A percentile compares a stretch with the other conserved stretches of the same genome.
phyloP scores from a whole-genome alignment of 192 early-diverging fungal species.

The Linnemannia elongata region DNA sequence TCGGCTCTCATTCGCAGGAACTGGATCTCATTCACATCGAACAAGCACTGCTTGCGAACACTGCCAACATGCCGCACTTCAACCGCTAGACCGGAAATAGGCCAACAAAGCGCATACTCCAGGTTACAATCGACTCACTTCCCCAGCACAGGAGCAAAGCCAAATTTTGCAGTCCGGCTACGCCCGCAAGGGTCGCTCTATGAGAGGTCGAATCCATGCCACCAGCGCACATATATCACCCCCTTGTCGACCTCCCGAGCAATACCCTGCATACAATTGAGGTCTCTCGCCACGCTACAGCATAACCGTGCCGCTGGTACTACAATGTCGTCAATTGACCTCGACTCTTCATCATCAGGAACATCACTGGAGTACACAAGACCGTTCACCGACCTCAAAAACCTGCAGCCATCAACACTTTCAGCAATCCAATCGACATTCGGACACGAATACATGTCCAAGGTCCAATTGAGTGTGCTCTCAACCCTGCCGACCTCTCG shows the following conservation, averaged over 20 bases:
- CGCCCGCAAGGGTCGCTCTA: neutral
- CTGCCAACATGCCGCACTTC: neutral
- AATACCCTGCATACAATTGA: neutral
- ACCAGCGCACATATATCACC: neutral
- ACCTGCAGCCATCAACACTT: constrained; percentile 61
- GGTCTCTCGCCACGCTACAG: neutral
- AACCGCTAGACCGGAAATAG: neutral
- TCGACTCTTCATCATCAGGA: neutral
- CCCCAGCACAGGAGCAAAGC: neutral
- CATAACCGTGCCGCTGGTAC: neutral
- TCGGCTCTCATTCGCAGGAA: neutral
- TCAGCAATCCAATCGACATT: constrained; percentile 75
- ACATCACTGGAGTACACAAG: constrained; percentile 40
- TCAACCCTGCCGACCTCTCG: constrained; percentile 72
- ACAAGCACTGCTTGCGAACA: neutral
- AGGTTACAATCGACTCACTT: neutral
- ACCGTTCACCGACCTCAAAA: constrained; percentile 60
- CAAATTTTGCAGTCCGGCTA: neutral
- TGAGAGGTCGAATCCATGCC: neutral
- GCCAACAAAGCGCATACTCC: neutral
- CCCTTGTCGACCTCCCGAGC: neutral
- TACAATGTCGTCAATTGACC: neutral
- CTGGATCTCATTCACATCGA: neutral
- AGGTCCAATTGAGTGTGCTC: constrained; percentile 86
- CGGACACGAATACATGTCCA: constrained; percentile 80